A percentile compares a stretch with the other conserved stretches of the same genome.
Conservation (phyloP, 2,329 filamentous ascomycete genomes). For the Colletotrichum paranaense region DNA sequence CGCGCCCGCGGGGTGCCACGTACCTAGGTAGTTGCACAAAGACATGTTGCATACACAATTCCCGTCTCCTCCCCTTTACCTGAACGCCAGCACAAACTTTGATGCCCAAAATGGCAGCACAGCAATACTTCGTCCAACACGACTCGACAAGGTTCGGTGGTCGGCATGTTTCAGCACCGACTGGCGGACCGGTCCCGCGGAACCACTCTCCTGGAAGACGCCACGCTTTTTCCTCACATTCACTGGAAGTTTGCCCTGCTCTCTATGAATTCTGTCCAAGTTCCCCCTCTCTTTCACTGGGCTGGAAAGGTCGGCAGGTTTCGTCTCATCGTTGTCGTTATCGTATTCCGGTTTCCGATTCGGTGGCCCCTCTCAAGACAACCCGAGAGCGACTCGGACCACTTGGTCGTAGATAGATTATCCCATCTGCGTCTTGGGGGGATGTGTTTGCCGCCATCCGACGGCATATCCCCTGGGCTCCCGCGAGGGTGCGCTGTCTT, state of each 20-base stretch:
- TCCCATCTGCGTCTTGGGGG: constrained; percentile 12
- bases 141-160: constrained; percentile 28
- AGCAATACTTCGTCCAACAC: neutral
- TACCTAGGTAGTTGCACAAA: neutral
- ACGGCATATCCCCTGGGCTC: constrained; percentile 4
- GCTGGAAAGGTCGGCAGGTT: constrained; percentile 7
- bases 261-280: neutral
- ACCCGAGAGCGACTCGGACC: neutral
- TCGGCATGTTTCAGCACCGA: constrained; percentile 27
- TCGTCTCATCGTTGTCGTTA: neutral
- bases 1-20: neutral
- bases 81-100: neutral
- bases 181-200: constrained; percentile 27
- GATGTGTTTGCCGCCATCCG: constrained; percentile 19
- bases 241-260: constrained; percentile 19
- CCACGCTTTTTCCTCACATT: neutral
- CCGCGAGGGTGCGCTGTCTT: constrained; percentile 22
- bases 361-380: neutral
- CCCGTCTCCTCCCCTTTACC: neutral
- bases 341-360: constrained; percentile 5
- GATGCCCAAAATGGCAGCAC: neutral
- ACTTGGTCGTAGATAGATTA: neutral
- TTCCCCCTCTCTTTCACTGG: neutral
- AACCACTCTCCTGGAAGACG: constrained; percentile 15
- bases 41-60: too few relatives aligned